A percentile compares a stretch with the other conserved stretches of the same genome.
Conservation (phyloP, 1,139 yeast species). For the Debaryomycetaceae sp. region DNA sequence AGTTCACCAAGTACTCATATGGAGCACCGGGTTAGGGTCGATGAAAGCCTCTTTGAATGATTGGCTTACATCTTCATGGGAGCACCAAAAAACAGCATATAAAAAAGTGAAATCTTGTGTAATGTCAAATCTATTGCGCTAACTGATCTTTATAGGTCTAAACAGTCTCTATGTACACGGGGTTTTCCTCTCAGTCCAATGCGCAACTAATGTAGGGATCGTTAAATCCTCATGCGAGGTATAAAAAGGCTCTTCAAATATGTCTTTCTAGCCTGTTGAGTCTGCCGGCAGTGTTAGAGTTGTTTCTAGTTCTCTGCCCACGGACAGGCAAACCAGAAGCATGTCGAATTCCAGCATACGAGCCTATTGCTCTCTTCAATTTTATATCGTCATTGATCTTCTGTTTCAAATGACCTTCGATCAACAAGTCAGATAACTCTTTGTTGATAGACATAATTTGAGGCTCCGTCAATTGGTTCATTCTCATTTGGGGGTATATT, state of each 20-base stretch:
- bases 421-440: conserved; percentile 76
- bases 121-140: not conserved
- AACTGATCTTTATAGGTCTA: not conserved
- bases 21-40: too few relatives aligned
- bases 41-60: too few relatives aligned
- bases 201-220: not conserved
- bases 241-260: not conserved
- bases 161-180: not conserved
- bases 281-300: conserved; percentile 84
- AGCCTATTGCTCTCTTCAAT: conserved; percentile 77
- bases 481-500: conserved; percentile 87
- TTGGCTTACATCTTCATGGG: too few relatives aligned
- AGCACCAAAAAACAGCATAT: too few relatives aligned
- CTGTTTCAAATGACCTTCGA: conserved; percentile 83
- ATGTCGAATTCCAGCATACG: conserved; percentile 88
- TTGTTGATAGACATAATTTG: conserved; percentile 83
- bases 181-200: not conserved
- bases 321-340: conserved; percentile 85
- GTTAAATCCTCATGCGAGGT: not conserved
- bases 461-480: conserved; percentile 88
- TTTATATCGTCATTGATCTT: conserved; percentile 76
- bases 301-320: conserved; percentile 91
- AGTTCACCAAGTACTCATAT: too few relatives aligned
- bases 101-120: not conserved
- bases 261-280: conserved; percentile 73